Percentiles rank a stretch among this genome's conserved stretches.
phyloP scores from a whole-genome alignment of 805 yeast genomes.

The Zygosaccharomyces bisporus region DNA sequence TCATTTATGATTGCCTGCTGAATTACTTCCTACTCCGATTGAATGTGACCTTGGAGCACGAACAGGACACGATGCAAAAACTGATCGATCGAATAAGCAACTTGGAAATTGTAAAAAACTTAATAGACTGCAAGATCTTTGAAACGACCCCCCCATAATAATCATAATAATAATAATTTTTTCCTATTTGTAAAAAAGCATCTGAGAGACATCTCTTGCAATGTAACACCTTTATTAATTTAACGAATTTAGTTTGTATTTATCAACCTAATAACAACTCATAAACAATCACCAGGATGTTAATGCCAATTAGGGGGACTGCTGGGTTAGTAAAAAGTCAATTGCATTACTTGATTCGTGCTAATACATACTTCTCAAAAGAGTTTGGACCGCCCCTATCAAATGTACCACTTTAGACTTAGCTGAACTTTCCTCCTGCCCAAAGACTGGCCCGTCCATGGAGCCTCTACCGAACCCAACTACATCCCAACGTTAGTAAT shows the following conservation, averaged over 20 bases:
- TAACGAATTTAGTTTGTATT: slow-evolving; percentile 1
- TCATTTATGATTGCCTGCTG: slow-evolving; percentile 61
- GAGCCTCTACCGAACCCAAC: slow-evolving; percentile 46
- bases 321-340: background rate
- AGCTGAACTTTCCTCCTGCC: slow-evolving; percentile 45
- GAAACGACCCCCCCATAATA: slow-evolving; percentile 9
- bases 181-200: slow-evolving; percentile 2
- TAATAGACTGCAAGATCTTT: slow-evolving; percentile 10
- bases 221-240: slow-evolving; percentile 2
- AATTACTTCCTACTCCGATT: slow-evolving; percentile 27
- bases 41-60: slow-evolving; percentile 13
- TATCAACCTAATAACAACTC: slow-evolving; percentile 62
- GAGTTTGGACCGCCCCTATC: slow-evolving; percentile 70
- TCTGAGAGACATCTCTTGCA: slow-evolving; percentile 5
- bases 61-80: slow-evolving; percentile 9
- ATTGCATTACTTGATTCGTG: slow-evolving; percentile 2
- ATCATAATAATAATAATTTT: background rate
- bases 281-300: slow-evolving; percentile 61
- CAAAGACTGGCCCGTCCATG: slow-evolving; percentile 43
- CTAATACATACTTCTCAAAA: slow-evolving; percentile 53
- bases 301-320: slow-evolving; percentile 69
- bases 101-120: slow-evolving; percentile 10
- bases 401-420: slow-evolving; percentile 59
- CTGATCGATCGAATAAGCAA: slow-evolving; percentile 14
- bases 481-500: slow-evolving; percentile 9